Conservation (phyloP, 2,329 filamentous ascomycete species). For the Epichloe uncinata region DNA sequence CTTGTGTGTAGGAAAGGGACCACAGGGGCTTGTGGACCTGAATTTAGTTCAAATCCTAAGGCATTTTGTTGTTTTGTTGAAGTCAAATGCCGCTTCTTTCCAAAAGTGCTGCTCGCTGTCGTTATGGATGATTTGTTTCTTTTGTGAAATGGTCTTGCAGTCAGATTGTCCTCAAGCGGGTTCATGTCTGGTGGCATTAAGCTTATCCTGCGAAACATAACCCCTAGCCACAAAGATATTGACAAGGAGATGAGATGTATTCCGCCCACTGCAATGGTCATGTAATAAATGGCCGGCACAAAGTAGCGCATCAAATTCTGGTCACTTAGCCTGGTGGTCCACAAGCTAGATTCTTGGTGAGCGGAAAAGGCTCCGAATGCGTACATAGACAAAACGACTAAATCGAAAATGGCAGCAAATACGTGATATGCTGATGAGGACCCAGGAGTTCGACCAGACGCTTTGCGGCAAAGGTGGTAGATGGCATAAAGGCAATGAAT, state of each 20-base stretch:
- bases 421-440: conserved; percentile 83
- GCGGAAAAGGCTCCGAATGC: conserved; percentile 38
- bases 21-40: conserved; percentile 36
- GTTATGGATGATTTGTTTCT: conserved; percentile 51
- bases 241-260: conserved; percentile 58
- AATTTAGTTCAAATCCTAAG: conserved; percentile 28
- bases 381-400: conserved; percentile 41
- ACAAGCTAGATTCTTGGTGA: conserved; percentile 33
- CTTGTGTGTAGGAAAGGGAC: conserved; percentile 76
- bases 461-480: conserved; percentile 62
- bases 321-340: conserved; percentile 55
- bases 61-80: conserved; percentile 23
- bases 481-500: conserved; percentile 64
- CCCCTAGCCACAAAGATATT: conserved; percentile 60
- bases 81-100: conserved; percentile 48
- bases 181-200: conserved; percentile 88
- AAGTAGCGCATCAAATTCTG: conserved; percentile 44
- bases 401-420: conserved; percentile 64
- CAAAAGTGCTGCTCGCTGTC: conserved; percentile 28
- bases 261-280: conserved; percentile 47
- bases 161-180: conserved; percentile 75
- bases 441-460: conserved; percentile 57
- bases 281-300: conserved; percentile 54
- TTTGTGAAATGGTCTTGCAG: conserved; percentile 58
- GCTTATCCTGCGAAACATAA: conserved; percentile 72